Percentiles rank a stretch among this genome's conserved stretches.
These are phyloP conservation scores for Hemisphaericaspora subhashii DNA, from an alignment of 1,139 yeast species.

Conservation along the genomic window DNA sequence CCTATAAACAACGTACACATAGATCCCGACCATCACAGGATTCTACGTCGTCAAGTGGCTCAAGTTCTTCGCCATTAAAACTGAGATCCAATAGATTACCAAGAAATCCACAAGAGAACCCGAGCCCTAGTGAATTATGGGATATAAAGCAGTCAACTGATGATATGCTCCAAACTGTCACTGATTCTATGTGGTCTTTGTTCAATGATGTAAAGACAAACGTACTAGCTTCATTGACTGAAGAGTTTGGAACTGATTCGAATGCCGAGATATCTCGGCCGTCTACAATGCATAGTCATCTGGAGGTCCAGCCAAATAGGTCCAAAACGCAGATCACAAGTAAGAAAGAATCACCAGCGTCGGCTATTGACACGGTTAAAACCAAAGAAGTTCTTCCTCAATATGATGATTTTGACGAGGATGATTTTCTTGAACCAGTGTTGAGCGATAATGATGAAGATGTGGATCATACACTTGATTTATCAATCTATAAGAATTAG, in stretches of 20 bases:
- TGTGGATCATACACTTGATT: conserved; percentile 27
- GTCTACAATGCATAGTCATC: neutral
- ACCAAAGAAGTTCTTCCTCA: neutral
- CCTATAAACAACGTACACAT: conserved; percentile 11
- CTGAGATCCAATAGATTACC: conserved; percentile 18
- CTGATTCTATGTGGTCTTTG: conserved; percentile 47
- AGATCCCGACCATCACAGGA: conserved; percentile 27
- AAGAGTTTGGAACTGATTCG: conserved; percentile 19
- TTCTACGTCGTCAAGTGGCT: conserved; percentile 27
- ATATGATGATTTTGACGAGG: conserved; percentile 8
- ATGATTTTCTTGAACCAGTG: conserved; percentile 12
- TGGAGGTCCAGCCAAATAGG: neutral
- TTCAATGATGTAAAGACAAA: conserved; percentile 45
- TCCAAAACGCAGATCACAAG: neutral
- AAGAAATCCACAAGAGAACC: neutral
- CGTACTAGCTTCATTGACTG: conserved; percentile 37
- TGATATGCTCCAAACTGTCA: conserved; percentile 44
- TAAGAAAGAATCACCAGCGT: neutral
- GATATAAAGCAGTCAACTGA: conserved; percentile 17
- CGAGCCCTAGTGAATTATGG: neutral
- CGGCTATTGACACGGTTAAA: neutral
- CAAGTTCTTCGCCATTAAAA: conserved; percentile 27
- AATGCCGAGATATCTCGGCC: too few relatives aligned
- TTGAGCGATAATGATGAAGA: conserved; percentile 13
- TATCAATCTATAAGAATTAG: conserved; percentile 23